Base-by-base conservation (phyloP, 345 rosid genomes). In the Turnera subulata region DNA sequence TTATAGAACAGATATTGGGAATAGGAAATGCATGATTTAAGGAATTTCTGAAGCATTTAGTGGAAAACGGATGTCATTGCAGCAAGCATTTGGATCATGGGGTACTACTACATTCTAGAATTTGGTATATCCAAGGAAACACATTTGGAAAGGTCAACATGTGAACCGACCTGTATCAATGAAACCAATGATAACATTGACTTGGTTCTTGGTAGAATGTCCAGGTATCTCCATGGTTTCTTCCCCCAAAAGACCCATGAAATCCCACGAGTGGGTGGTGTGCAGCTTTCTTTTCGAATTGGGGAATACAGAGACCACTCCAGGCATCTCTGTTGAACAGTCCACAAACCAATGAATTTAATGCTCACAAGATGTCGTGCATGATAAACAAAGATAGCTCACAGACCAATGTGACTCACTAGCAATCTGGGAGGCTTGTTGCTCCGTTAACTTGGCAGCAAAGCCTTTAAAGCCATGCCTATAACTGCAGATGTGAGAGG, bases 261-360 rank as follows among this genome's bases (percentile, higher is more conserved):
- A 80, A 68, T 80, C 84, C 84, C 84, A 80, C 2, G 84, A 80
- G 63, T 72, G 84, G 44, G 84, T 80, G 10, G 84, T 80, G 56
- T 80, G 84, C 9, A 76, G 73, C 71, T 46, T 76, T 40, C 84
- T 70, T 51, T 68, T 79, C 59, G 52, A 53, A 68, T 80, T 80
- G 24, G 81, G 81, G 51, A 80, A 76, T 26, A 80, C 81, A 9
- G 84, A 73, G 55, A 80, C 84, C 66, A 80, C 81, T 5, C 75
- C 84, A 0, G 84, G 75, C 80, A 76, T 68, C 61, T 56, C 84
- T 80, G 77, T 48, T 33, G 20, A 29, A 18, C n/a, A 15, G 14
- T 35, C 6, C 45, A 2, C 15, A 15, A 10, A 40, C 14, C 15
- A 11, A 40, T 11, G 2, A 40, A 40, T 40, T 4, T 10, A 12